Conservation (phyloP, 1,284 basidiomycete species). For the Mycosarcoma maydis region DNA sequence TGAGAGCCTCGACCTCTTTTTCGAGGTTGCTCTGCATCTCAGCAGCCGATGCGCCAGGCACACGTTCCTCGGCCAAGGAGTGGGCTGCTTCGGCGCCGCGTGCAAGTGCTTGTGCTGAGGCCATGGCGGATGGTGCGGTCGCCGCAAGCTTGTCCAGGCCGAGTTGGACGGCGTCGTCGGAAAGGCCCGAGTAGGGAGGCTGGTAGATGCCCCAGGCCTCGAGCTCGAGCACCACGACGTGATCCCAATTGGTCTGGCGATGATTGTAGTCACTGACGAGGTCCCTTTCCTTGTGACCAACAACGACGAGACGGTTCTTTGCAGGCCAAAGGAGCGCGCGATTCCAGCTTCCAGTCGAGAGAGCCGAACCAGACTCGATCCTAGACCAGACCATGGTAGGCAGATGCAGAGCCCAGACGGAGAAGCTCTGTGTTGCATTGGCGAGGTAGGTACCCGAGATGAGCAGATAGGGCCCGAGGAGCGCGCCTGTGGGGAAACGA, state of each 20-base stretch:
- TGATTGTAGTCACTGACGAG: constrained; percentile 64
- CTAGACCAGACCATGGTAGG: constrained; percentile 60
- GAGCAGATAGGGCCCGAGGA: constrained; percentile 55
- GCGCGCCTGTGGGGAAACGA: constrained; percentile 59
- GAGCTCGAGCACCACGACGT: constrained; percentile 59
- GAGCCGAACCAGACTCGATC: constrained; percentile 54
- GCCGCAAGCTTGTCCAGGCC: constrained; percentile 55
- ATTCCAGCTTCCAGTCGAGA: constrained; percentile 60
- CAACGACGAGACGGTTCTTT: constrained; percentile 55
- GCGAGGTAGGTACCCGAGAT: constrained; percentile 63
- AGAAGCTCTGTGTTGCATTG: constrained; percentile 62
- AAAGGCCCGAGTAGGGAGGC: constrained; percentile 45
- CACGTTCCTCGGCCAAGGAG: neutral
- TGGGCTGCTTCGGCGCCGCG: neutral
- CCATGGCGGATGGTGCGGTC: constrained; percentile 39
- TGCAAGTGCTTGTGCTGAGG: constrained; percentile 22
- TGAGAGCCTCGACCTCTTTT: constrained; percentile 9
- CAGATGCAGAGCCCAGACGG: constrained; percentile 60
- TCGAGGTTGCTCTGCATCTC: constrained; percentile 5
- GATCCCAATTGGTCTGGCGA: constrained; percentile 63
- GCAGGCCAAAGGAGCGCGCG: constrained; percentile 53
- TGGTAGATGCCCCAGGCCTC: constrained; percentile 63
- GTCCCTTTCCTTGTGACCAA: constrained; percentile 59
- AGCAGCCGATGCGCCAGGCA: neutral
- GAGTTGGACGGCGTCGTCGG: constrained; percentile 45